Conservation (phyloP, 192 early-diverging fungal species). For the Backusella liffmaniae region DNA sequence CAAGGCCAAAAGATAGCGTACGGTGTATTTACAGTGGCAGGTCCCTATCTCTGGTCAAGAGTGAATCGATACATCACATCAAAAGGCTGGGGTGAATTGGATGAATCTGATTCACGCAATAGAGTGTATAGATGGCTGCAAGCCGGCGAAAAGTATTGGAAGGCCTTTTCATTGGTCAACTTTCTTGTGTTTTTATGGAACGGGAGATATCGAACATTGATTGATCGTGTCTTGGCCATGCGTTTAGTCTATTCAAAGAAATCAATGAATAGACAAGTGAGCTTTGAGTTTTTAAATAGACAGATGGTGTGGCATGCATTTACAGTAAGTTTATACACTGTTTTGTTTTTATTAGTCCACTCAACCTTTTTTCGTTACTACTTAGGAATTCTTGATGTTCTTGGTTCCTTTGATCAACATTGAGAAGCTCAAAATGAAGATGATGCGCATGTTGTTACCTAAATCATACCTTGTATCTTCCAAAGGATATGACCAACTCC, state of each 20-base stretch:
- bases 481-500: conserved; percentile 52
- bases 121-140: conserved; percentile 57
- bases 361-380: too few species aligned
- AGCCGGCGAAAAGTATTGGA: conserved; percentile 59
- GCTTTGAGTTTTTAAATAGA: conserved; percentile 91
- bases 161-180: conserved; percentile 68
- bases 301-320: conserved; percentile 94
- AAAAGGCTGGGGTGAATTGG: conserved; percentile 73
- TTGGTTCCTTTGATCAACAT: conserved; percentile 78
- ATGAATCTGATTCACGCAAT: conserved; percentile 50
- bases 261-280: conserved; percentile 73
- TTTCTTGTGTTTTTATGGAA: conserved; percentile 82
- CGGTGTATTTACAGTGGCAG: conserved; percentile 67
- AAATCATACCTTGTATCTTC: conserved; percentile 44
- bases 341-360: too few species aligned
- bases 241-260: conserved; percentile 79
- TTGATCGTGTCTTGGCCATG: conserved; percentile 81
- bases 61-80: conserved; percentile 57
- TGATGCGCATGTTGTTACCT: conserved; percentile 47
- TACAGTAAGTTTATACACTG: conserved; percentile 52
- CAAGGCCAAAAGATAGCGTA: conserved; percentile 58
- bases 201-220: conserved; percentile 76
- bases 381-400: conserved; percentile 85
- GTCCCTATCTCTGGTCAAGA: conserved; percentile 68
- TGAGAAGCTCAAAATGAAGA: conserved; percentile 51